Conservation (phyloP, 139 green algal species). For the Astrephomene gubernaculifera region DNA sequence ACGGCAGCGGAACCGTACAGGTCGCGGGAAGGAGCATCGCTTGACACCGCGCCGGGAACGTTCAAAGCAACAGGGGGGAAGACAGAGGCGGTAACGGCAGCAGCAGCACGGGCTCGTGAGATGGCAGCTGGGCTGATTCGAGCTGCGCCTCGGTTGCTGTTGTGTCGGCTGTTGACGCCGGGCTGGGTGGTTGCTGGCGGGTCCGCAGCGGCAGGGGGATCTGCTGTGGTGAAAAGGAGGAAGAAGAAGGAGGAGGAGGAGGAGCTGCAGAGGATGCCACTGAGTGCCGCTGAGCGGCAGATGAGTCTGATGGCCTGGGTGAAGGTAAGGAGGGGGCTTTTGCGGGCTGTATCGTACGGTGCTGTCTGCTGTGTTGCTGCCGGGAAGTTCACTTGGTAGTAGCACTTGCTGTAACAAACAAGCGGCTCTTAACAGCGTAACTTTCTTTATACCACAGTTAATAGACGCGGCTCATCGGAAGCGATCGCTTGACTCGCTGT, state of each 20-base stretch:
- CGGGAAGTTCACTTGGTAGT: no score
- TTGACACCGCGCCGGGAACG: not conserved
- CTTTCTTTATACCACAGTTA: no score
- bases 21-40: no score
- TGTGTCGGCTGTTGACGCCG: conserved; percentile 10
- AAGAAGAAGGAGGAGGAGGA: no score
- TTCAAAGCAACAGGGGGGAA: not conserved
- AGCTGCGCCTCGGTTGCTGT: conserved; percentile 6
- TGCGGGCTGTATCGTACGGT: no score
- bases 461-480: conserved; percentile 11
- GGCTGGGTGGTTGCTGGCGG: not conserved
- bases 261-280: not conserved
- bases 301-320: not conserved
- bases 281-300: not conserved
- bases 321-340: not conserved
- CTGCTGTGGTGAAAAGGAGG: no score
- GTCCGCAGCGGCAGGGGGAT: not conserved
- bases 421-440: no score
- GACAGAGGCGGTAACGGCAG: not conserved
- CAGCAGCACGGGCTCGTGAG: not conserved
- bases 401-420: no score
- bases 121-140: not conserved
- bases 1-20: no score
- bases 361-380: no score
- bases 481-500: not conserved